These are phyloP conservation scores for Blastomyces parvus DNA, from an alignment of 2,329 filamentous ascomycete species.

Conservation along the genomic window DNA sequence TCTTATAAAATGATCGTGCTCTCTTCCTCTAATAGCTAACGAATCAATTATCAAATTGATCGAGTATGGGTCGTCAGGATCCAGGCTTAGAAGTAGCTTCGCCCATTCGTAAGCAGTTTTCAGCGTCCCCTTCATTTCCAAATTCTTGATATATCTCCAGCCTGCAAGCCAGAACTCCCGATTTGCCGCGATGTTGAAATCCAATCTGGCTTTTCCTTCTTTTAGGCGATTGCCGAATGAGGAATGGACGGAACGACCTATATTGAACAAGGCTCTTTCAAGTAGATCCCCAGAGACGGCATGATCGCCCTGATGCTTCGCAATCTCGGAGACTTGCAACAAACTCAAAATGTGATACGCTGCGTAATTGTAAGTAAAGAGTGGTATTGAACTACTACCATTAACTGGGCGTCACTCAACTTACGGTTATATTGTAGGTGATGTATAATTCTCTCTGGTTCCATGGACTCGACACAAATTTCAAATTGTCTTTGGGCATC, in stretches of 20 bases:
- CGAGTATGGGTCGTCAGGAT: slow-evolving; percentile 71
- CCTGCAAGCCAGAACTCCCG: slow-evolving; percentile 85
- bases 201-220: slow-evolving; percentile 67
- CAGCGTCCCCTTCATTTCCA: slow-evolving; percentile 86
- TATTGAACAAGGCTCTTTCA: slow-evolving; percentile 83
- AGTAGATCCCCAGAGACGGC: slow-evolving; percentile 77
- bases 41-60: slow-evolving; percentile 73
- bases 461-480: slow-evolving; percentile 67
- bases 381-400: neutral
- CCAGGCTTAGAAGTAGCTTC: slow-evolving; percentile 68
- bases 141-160: slow-evolving; percentile 77
- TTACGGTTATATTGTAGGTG: slow-evolving; percentile 57
- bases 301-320: slow-evolving; percentile 83
- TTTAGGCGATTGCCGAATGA: slow-evolving; percentile 68
- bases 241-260: slow-evolving; percentile 79
- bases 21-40: slow-evolving; percentile 69
- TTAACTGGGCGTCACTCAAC: slow-evolving; percentile 7
- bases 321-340: slow-evolving; percentile 87
- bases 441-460: slow-evolving; percentile 71
- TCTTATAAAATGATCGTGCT: slow-evolving; percentile 66
- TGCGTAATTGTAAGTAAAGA: slow-evolving; percentile 6
- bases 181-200: slow-evolving; percentile 77
- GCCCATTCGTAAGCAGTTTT: slow-evolving; percentile 90
- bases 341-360: slow-evolving; percentile 88
- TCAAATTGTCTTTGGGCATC: slow-evolving; percentile 68